Evolutionary conservation across 2,329 filamentous ascomycete genomes (phyloP).

Genomic region (Chaetoscypha palmicola): DNA sequence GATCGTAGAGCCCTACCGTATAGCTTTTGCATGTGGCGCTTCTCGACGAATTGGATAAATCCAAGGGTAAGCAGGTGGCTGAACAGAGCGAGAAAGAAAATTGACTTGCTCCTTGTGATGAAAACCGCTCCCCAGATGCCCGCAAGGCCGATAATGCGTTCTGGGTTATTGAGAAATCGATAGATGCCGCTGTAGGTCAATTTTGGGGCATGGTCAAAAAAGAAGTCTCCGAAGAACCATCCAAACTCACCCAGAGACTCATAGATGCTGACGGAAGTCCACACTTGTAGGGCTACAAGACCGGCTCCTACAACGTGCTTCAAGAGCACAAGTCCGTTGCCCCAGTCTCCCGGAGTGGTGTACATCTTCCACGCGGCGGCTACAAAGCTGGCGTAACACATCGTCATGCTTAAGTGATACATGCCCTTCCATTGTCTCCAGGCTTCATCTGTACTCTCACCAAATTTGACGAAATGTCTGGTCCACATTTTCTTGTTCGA

Average conservation of each 20-base stretch:
- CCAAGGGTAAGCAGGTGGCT: constrained; percentile 79
- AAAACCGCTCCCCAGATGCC: constrained; percentile 94
- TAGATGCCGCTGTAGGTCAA: constrained; percentile 97
- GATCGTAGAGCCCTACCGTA: constrained; percentile 78
- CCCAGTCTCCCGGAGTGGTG: constrained; percentile 76
- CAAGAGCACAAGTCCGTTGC: constrained; percentile 74
- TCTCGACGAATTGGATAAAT: constrained; percentile 90
- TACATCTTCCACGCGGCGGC: constrained; percentile 98
- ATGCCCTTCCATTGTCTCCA: constrained; percentile 98
- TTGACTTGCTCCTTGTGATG: constrained; percentile 81
- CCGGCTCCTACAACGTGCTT: constrained; percentile 79
- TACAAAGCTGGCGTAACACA: constrained; percentile 84
- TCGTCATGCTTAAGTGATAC: constrained; percentile 85
- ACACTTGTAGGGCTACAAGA: constrained; percentile 79
- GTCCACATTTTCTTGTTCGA: constrained; percentile 93
- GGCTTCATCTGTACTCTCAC: constrained; percentile 81
- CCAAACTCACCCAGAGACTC: constrained; percentile 95
- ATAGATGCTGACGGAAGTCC: constrained; percentile 90
- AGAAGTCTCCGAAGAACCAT: constrained; percentile 99
- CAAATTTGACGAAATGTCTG: constrained; percentile 93
- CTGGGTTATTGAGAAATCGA: constrained; percentile 95
- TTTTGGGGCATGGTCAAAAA: constrained; percentile 83
- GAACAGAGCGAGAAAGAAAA: constrained; percentile 79
- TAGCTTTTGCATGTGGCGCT: constrained; percentile 96
- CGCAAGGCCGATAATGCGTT: constrained; percentile 85